These are phyloP conservation scores for Pleurotus citrinopileatus DNA, from an alignment of 768 basidiomycete species.

Conservation along the genomic window DNA sequence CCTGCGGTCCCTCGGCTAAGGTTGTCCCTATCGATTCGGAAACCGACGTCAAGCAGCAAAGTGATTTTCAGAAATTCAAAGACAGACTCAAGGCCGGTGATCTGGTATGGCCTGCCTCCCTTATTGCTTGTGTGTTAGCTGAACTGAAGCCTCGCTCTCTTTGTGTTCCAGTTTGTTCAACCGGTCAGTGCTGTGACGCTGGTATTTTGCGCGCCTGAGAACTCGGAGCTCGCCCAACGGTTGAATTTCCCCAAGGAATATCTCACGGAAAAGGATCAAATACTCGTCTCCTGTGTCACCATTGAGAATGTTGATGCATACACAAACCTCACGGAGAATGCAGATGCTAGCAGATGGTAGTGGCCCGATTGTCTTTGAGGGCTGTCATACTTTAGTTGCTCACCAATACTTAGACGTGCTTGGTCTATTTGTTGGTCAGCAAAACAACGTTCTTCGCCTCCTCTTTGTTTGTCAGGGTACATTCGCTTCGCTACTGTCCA, in stretches of 20 bases:
- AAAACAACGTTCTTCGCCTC: too few relatives aligned
- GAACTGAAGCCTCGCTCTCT: background rate
- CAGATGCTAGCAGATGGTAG: conserved; percentile 38
- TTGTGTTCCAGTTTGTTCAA: conserved; percentile 53
- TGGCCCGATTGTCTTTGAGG: background rate
- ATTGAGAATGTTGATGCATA: conserved; percentile 62
- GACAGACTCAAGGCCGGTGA: conserved; percentile 50
- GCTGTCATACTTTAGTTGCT: background rate
- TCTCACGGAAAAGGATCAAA: conserved; percentile 36
- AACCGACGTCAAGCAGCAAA: conserved; percentile 39
- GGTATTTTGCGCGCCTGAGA: conserved; percentile 57
- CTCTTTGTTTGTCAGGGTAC: too few relatives aligned
- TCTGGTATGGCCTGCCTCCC: conserved; percentile 37
- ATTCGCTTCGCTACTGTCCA: too few relatives aligned
- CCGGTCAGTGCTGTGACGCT: conserved; percentile 50
- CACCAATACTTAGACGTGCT: too few relatives aligned
- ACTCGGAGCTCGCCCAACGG: conserved; percentile 39
- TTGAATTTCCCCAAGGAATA: conserved; percentile 49
- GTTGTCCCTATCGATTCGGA: conserved; percentile 32
- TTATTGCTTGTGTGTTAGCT: conserved; percentile 1
- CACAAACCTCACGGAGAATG: conserved; percentile 45
- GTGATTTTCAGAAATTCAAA: conserved; percentile 46
- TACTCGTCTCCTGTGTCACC: conserved; percentile 54
- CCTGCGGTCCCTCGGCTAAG: conserved; percentile 47
- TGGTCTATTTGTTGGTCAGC: too few relatives aligned